Evolutionary conservation across 805 yeast genomes (phyloP), one percentile per base, ranked within the genome.

Genomic region (Saturnispora serradocipensis): DNA sequence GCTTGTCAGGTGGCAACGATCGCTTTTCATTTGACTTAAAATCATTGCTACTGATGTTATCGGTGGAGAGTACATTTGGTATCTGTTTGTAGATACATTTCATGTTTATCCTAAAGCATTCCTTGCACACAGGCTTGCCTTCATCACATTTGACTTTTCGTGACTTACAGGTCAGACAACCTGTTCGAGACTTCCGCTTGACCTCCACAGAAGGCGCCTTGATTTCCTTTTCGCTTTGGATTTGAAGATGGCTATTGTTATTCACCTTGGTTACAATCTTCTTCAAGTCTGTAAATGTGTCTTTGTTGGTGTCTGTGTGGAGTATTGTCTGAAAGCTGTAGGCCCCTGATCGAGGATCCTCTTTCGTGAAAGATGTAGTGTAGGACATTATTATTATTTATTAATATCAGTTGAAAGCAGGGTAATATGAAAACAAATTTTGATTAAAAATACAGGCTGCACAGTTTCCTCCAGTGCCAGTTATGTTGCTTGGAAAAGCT

Each of bases 101-200:
- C 49, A 46, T 46, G 28, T 36, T 46, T 5, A 46, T 27, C 28
- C 43, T 36, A 16, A 36, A 38, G 20, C 49, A 36, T 46, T 46
- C 49, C 18, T 25, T 36, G 16, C 49, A 46, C 5, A 36, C 38
- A 13, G 43, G 43, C 22, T 39, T 46, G 4, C 35, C 25, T 18
- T 46, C 49, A 16, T 46, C 43, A 24, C 49, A 46, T 20, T 46
- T 46, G 3, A 27, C 30, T 28, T 46, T 46, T 11, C 49, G 36
- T 15, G 49, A 25, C 18, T 36, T 46, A n/a, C 49, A 46, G 15
- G 43, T 46, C 8, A 38, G 35, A 30, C 43, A 46, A 4, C 43
- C 49, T 3, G 30, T 35, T 7, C 49, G 34, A 1, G 43, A 44
- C n/a, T 44, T 44, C 16, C 30, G 22, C 13, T 22, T 30, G 5